Percentiles rank a stretch among this genome's conserved stretches.
These are phyloP conservation scores for Geosmithia putterillii DNA, from an alignment of 2,329 filamentous ascomycete genomes.

Conservation along the genomic window DNA sequence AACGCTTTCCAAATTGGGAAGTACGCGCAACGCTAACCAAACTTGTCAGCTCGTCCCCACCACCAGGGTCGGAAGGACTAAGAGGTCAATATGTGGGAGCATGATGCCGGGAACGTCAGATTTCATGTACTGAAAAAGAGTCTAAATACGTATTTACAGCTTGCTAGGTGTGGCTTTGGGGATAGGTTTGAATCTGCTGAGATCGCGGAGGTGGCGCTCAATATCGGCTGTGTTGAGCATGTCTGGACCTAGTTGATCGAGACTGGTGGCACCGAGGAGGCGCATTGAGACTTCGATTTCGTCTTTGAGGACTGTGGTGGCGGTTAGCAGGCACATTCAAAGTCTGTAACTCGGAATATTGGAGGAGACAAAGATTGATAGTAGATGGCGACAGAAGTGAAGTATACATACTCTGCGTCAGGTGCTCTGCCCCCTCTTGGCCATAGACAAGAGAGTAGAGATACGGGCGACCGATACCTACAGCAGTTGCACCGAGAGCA, in stretches of 20 bases:
- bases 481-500: conserved; percentile 38
- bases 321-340: background rate
- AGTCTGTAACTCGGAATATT: too few species aligned
- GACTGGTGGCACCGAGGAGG: conserved; percentile 13
- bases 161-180: background rate
- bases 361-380: background rate
- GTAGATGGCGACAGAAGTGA: background rate
- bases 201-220: conserved; percentile 12
- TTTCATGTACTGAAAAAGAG: too few species aligned
- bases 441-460: conserved; percentile 41
- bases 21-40: background rate
- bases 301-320: conserved; percentile 13
- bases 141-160: background rate
- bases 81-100: too few species aligned
- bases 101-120: too few species aligned
- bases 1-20: background rate
- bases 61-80: too few species aligned
- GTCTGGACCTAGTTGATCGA: conserved; percentile 12
- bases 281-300: conserved; percentile 17
- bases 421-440: conserved; percentile 39
- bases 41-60: too few species aligned
- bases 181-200: background rate
- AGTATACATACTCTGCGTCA: conserved; percentile 37
- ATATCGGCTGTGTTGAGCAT: conserved; percentile 17
- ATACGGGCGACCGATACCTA: conserved; percentile 39